These are phyloP conservation scores for Entonaema liquescens DNA, from an alignment of 495 filamentous ascomycete genomes.

Conservation along the genomic window DNA sequence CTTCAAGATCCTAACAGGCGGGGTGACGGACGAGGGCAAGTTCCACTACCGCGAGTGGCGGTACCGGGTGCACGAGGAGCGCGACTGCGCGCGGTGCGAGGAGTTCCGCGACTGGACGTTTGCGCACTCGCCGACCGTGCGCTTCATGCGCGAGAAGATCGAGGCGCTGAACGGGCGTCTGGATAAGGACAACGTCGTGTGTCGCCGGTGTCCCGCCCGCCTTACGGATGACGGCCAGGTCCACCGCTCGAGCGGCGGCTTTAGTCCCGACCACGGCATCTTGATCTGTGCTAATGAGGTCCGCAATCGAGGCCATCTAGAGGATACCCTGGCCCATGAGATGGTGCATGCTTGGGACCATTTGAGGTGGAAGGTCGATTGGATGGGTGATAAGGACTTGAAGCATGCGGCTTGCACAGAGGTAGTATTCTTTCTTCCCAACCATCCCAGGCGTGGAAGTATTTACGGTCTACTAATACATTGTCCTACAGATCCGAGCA, in stretches of 20 bases:
- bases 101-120: slow-evolving; percentile 80
- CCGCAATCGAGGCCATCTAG: slow-evolving; percentile 74
- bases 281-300: slow-evolving; percentile 90
- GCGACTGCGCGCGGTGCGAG: slow-evolving; percentile 81
- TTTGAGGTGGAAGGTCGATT: slow-evolving; percentile 87
- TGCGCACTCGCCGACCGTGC: slow-evolving; percentile 81
- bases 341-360: slow-evolving; percentile 98
- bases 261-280: slow-evolving; percentile 84
- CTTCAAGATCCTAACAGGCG: slow-evolving; percentile 77
- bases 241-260: slow-evolving; percentile 73
- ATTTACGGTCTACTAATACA: slow-evolving; percentile 16
- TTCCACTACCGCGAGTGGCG: slow-evolving; percentile 74
- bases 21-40: slow-evolving; percentile 71
- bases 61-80: slow-evolving; percentile 70
- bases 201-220: slow-evolving; percentile 72
- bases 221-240: slow-evolving; percentile 55
- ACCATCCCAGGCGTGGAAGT: background rate
- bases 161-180: slow-evolving; percentile 77
- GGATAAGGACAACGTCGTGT: slow-evolving; percentile 77
- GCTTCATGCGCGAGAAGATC: slow-evolving; percentile 83
- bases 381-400: slow-evolving; percentile 69
- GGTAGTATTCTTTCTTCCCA: slow-evolving; percentile 56
- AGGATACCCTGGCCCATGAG: slow-evolving; percentile 96
- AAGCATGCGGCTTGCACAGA: slow-evolving; percentile 95
- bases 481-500: slow-evolving; percentile 76